phyloP scores from a whole-genome alignment of 176 grass and related monocot species.

The Echinochloa phyllopogon region DNA sequence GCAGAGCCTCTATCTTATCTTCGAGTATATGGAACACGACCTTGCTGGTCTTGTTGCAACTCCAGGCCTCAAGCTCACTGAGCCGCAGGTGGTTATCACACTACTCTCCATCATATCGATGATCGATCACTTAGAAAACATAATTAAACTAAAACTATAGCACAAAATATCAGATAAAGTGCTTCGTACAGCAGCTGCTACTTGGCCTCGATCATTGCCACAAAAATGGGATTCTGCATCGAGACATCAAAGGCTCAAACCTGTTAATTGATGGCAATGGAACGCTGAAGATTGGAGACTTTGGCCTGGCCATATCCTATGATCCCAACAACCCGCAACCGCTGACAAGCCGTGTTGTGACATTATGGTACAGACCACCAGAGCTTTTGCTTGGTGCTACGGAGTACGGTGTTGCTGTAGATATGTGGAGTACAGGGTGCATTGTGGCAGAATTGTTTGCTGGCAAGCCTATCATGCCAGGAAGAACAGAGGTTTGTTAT shows the following conservation, averaged over 20 bases:
- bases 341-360: slow-evolving; percentile 89
- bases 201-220: slow-evolving; percentile 84
- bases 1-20: slow-evolving; percentile 79
- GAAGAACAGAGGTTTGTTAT: slow-evolving; percentile 77
- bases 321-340: slow-evolving; percentile 62
- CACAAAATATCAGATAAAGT: slow-evolving; percentile 68
- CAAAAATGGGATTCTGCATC: slow-evolving; percentile 70
- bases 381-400: slow-evolving; percentile 87
- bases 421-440: slow-evolving; percentile 95
- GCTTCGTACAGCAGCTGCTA: slow-evolving; percentile 77
- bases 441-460: slow-evolving; percentile 87
- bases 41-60: slow-evolving; percentile 73
- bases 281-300: slow-evolving; percentile 79
- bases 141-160: slow-evolving; percentile 33
- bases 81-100: slow-evolving; percentile 65
- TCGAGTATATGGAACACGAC: slow-evolving; percentile 94
- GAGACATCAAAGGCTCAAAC: slow-evolving; percentile 91
- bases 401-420: slow-evolving; percentile 75
- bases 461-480: slow-evolving; percentile 89
- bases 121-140: slow-evolving; percentile 8
- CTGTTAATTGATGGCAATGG: slow-evolving; percentile 76
- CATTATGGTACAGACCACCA: slow-evolving; percentile 87
- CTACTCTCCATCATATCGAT: slow-evolving; percentile 32
- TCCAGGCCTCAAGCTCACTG: slow-evolving; percentile 80
- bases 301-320: slow-evolving; percentile 81